These are phyloP conservation scores for Holtermanniella nyarrowii DNA, from an alignment of 768 basidiomycete species.

Conservation along the genomic window DNA sequence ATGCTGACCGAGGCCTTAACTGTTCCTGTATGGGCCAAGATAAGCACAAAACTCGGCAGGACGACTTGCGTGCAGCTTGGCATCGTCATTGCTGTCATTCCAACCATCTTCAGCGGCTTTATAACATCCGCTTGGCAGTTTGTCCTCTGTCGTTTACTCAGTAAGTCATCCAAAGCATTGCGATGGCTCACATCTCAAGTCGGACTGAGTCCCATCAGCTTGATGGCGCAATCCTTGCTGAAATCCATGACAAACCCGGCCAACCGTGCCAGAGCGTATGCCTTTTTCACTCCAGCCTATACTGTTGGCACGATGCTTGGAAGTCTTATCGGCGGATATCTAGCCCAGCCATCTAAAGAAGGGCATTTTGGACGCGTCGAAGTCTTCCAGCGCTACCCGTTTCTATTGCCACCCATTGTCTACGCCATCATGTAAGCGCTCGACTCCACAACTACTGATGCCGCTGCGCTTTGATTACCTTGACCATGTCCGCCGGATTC, in stretches of 20 bases:
- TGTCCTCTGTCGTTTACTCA: slow-evolving; percentile 4
- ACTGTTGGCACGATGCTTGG: slow-evolving; percentile 17
- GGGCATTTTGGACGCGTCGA: slow-evolving; percentile 12
- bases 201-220: slow-evolving; percentile 16
- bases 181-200: slow-evolving; percentile 5
- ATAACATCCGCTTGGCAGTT: slow-evolving; percentile 15
- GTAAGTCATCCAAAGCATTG: not conserved
- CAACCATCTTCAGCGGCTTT: slow-evolving; percentile 13
- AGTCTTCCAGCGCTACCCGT: slow-evolving; percentile 14
- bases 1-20: slow-evolving; percentile 23
- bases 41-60: slow-evolving; percentile 24
- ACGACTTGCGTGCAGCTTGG: slow-evolving; percentile 17
- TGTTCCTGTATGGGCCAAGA: slow-evolving; percentile 22
- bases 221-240: slow-evolving; percentile 14
- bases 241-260: slow-evolving; percentile 15
- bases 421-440: slow-evolving; percentile 8
- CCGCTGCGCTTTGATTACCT: too few relatives aligned
- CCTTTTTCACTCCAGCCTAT: slow-evolving; percentile 23
- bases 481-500: too few relatives aligned
- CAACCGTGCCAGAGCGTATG: slow-evolving; percentile 22
- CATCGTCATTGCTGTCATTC: slow-evolving; percentile 5
- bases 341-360: slow-evolving; percentile 24
- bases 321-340: slow-evolving; percentile 22
- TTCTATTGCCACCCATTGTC: slow-evolving; percentile 22
- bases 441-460: not conserved